These are phyloP conservation scores for Ramichloridium luteum DNA, from an alignment of 2,329 filamentous ascomycete species.

Conservation along the genomic window DNA sequence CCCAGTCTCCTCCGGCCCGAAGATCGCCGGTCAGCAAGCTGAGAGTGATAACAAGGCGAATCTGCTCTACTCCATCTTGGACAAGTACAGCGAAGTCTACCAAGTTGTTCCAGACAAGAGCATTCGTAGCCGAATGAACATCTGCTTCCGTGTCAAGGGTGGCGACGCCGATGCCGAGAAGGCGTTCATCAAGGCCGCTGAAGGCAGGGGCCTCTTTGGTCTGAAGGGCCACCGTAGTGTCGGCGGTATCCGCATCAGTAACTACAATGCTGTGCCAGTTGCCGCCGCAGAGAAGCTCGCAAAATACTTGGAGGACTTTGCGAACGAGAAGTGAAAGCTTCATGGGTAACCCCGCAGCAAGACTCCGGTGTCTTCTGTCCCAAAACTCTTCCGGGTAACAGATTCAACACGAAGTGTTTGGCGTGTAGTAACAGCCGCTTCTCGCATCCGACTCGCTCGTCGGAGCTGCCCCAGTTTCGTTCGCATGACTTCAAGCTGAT, in stretches of 20 bases:
- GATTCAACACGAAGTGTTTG: too few relatives aligned
- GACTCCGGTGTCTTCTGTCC: too few relatives aligned
- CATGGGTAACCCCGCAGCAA: too few relatives aligned
- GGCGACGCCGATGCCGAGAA: conserved; percentile 59
- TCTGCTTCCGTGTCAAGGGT: conserved; percentile 70
- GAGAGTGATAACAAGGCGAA: conserved; percentile 62
- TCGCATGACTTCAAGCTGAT: too few relatives aligned
- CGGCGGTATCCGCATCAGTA: conserved; percentile 73
- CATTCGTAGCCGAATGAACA: conserved; percentile 81
- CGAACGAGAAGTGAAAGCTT: conserved; percentile 21
- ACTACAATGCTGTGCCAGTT: conserved; percentile 74
- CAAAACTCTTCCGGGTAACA: too few relatives aligned
- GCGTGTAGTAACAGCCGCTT: too few relatives aligned
- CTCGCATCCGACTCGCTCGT: too few relatives aligned
- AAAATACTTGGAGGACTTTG: conserved; percentile 51
- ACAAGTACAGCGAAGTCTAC: conserved; percentile 62
- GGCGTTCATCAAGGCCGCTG: conserved; percentile 62
- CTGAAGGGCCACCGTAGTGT: conserved; percentile 83
- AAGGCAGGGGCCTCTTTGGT: conserved; percentile 57
- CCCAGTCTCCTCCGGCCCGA: conserved; percentile 31
- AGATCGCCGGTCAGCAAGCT: conserved; percentile 62
- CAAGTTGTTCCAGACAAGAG: conserved; percentile 62
- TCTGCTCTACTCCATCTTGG: conserved; percentile 64
- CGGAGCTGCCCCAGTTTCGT: too few relatives aligned
- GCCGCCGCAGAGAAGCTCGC: conserved; percentile 57